A percentile compares a stretch with the other conserved stretches of the same genome.
Evolutionary conservation across 1,139 yeast species (phyloP).

Genomic region (Sugiyamaella neomexicana): DNA sequence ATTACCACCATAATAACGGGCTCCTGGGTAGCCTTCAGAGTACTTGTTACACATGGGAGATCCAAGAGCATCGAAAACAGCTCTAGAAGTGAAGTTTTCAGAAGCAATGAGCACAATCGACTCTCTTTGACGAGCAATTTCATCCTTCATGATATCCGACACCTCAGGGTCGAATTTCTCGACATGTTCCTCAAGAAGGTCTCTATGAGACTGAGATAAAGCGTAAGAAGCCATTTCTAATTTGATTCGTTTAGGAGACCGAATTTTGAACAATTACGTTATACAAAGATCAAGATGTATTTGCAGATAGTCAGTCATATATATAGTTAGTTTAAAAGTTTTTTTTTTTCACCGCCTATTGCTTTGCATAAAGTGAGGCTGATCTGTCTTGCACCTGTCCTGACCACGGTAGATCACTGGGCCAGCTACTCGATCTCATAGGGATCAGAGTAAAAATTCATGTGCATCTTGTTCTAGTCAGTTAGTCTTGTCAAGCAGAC

Average conservation of each 20-base stretch:
- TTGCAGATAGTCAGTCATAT: not conserved
- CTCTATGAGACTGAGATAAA: conserved; percentile 38
- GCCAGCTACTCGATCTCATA: too few relatives aligned
- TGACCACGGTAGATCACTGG: too few relatives aligned
- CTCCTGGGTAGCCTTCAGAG: conserved; percentile 99
- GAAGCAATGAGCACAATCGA: conserved; percentile 92
- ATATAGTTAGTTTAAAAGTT: not conserved
- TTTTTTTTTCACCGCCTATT: not conserved
- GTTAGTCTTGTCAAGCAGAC: too few relatives aligned
- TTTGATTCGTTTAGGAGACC: conserved; percentile 20
- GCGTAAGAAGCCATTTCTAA: conserved; percentile 36
- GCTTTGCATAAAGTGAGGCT: too few relatives aligned
- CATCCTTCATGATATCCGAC: conserved; percentile 68
- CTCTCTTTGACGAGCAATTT: conserved; percentile 79
- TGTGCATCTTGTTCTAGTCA: too few relatives aligned
- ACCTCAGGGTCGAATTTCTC: conserved; percentile 80
- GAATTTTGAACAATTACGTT: conserved; percentile 17
- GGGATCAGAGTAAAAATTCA: too few relatives aligned
- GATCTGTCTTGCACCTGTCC: too few relatives aligned
- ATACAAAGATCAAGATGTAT: not conserved
- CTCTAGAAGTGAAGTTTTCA: conserved; percentile 91
- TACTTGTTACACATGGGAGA: conserved; percentile 97
- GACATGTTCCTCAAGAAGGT: conserved; percentile 37
- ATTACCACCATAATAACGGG: conserved; percentile 96
- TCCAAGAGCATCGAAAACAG: conserved; percentile 91